A percentile compares a stretch with the other conserved stretches of the same genome.
phyloP scores from a whole-genome alignment of 2,329 filamentous ascomycete genomes.

The Fusarium virguliforme region DNA sequence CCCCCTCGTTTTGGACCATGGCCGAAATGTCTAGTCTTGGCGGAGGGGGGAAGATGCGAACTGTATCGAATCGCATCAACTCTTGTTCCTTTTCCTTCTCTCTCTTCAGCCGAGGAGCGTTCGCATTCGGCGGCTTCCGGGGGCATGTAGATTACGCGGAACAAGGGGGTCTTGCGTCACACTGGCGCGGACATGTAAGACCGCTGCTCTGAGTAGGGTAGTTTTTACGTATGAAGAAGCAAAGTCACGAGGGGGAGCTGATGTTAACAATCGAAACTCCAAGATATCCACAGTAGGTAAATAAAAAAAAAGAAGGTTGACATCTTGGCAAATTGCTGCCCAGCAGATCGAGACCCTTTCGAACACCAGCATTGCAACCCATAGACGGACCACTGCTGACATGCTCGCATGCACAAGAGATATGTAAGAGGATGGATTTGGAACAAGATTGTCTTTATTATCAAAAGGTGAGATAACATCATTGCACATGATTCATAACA shows the following conservation, averaged over 20 bases:
- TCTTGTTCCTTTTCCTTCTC: neutral
- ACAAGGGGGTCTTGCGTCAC: slow-evolving; percentile 4
- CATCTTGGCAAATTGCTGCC: slow-evolving; percentile 4
- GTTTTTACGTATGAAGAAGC: neutral
- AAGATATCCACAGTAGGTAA: neutral
- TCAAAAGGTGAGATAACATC: slow-evolving; percentile 27
- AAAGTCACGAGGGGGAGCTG: slow-evolving; percentile 16
- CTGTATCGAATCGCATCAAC: slow-evolving; percentile 9
- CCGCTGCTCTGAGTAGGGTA: slow-evolving; percentile 7
- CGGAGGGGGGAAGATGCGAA: slow-evolving; percentile 12
- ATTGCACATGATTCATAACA: slow-evolving; percentile 22
- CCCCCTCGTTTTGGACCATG: slow-evolving; percentile 30
- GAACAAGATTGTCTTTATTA: slow-evolving; percentile 32
- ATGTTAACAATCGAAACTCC: slow-evolving; percentile 11
- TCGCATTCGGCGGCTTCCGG: slow-evolving; percentile 13
- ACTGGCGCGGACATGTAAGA: slow-evolving; percentile 5
- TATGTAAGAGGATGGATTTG: slow-evolving; percentile 7
- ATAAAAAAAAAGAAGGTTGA: neutral
- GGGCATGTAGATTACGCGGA: neutral
- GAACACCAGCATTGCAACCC: neutral
- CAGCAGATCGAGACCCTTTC: slow-evolving; percentile 10
- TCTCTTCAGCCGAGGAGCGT: slow-evolving; percentile 12
- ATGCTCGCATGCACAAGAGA: slow-evolving; percentile 4
- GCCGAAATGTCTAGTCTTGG: slow-evolving; percentile 33
- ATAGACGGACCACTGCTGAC: neutral